Evolutionary conservation across 2,329 filamentous ascomycete genomes (phyloP).

Genomic region (Pleurostoma richardsiae): DNA sequence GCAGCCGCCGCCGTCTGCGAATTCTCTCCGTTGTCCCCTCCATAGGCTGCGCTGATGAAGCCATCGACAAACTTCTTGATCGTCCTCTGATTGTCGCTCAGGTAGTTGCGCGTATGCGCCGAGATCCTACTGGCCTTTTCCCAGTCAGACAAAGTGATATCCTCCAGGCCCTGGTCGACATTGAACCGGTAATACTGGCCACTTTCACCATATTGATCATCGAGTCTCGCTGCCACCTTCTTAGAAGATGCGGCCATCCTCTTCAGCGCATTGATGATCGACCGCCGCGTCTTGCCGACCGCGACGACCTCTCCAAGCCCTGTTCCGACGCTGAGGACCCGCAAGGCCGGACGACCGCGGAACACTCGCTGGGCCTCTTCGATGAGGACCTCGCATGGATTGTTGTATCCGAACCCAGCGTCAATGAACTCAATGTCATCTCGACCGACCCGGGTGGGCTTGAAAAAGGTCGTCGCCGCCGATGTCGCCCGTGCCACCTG

Average conservation of each 20-base stretch:
- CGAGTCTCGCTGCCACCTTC: constrained; percentile 10
- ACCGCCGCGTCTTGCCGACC: constrained; percentile 8
- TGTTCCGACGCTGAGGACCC: constrained; percentile 19
- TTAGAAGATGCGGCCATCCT: constrained; percentile 14
- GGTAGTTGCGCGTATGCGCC: constrained; percentile 14
- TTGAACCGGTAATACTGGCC: constrained; percentile 18
- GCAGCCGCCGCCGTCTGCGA: no score
- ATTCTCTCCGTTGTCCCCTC: no score
- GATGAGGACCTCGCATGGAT: constrained; percentile 21
- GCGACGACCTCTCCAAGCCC: constrained; percentile 14
- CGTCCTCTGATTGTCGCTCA: constrained; percentile 6
- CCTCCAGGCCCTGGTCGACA: constrained; percentile 18
- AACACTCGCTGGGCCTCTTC: constrained; percentile 18
- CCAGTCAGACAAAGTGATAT: constrained; percentile 18
- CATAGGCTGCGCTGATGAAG: no score
- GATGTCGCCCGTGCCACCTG: constrained; percentile 16
- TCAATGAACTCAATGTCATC: constrained; percentile 21
- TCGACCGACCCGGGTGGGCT: constrained; percentile 18
- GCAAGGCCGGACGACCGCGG: constrained; percentile 7
- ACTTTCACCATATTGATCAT: constrained; percentile 8
- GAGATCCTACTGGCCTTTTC: constrained; percentile 14
- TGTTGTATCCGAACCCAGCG: constrained; percentile 24
- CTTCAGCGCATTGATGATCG: constrained; percentile 13
- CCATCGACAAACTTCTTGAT: constrained; percentile 1
- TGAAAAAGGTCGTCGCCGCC: constrained; percentile 19